Base-by-base conservation (phyloP, 179 eudicot species). In the Carnegiea gigantea region DNA sequence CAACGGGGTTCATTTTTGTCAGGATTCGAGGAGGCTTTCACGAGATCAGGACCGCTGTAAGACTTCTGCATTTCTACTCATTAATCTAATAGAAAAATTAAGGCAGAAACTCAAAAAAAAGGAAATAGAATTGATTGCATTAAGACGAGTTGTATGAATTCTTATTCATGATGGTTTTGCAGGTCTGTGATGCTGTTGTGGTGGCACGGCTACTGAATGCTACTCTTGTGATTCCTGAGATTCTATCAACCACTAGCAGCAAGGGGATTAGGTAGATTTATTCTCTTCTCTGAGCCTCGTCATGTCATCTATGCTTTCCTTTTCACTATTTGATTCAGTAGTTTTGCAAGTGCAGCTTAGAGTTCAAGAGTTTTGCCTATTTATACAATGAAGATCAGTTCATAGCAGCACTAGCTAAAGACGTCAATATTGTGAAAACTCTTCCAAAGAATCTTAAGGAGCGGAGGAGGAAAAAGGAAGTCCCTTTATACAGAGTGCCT, bases 281-380 rank as follows among this genome's bases (percentile, higher is more conserved):
- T 43, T 73, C 70, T 44, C 13, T 21, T 77, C 23, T 12, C 10
- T 14, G 21, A 13, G 10, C 14, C 23, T 84, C 62, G 21, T 64
- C 43, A 18, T 51, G 18, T 30, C 4, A 23, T 3, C 24, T 40
- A 28, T 38, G 51, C 57, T 9, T 72, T 78, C 18, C 20, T 75
- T 70, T 20, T 48, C 30, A 21, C 44, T 51, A 49, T 36, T 38
- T 49, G 40, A 43, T 26, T 24, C 57, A 28, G n/a, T 78, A 38
- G 11, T 57, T 54, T 80, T 17, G 75, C 78, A 48, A 33, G 40
- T 88, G 89, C 97, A 95, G 98, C 83, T 88, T 92, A 43, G 86
- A 92, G 82, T 95, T 93, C 83, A 93, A 95, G 88, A 95, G 98
- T 84, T 95, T 95, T 88, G 93, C 98, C n/a, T 95, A 95, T 79